These are phyloP conservation scores for Cyberlindnera samutprakarnensis DNA, from an alignment of 805 yeast species.

Conservation along the genomic window DNA sequence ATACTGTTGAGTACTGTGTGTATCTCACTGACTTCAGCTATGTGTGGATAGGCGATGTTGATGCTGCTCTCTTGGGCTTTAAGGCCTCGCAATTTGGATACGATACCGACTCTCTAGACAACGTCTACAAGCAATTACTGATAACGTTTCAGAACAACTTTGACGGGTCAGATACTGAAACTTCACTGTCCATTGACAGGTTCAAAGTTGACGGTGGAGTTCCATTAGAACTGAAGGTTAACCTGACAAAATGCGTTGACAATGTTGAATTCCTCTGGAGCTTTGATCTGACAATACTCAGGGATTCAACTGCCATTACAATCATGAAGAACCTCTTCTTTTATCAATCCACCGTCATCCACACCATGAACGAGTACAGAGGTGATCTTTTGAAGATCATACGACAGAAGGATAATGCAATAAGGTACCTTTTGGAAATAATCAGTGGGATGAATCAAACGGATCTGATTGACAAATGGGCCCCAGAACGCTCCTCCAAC, in stretches of 20 bases:
- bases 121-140: conserved; percentile 9
- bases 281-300: conserved; percentile 15
- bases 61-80: conserved; percentile 7
- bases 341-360: conserved; percentile 15
- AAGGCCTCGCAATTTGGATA: conserved; percentile 15
- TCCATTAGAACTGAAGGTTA: conserved; percentile 14
- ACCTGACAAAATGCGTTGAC: conserved; percentile 5
- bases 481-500: conserved; percentile 25
- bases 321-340: conserved; percentile 17
- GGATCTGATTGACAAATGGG: conserved; percentile 24
- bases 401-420: conserved; percentile 24
- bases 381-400: conserved; percentile 14
- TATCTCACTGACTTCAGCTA: conserved; percentile 18
- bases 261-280: conserved; percentile 15
- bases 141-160: conserved; percentile 12
- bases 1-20: conserved; percentile 6
- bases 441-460: conserved; percentile 19
- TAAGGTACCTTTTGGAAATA: conserved; percentile 23
- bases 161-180: conserved; percentile 3
- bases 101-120: conserved; percentile 5
- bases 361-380: conserved; percentile 15
- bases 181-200: conserved; percentile 8
- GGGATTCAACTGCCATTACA: conserved; percentile 17
- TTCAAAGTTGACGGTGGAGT: conserved; percentile 12
- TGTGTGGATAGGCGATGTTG: conserved; percentile 20